Percentiles rank a stretch among this genome's conserved stretches.
phyloP scores from a whole-genome alignment of 2,329 filamentous ascomycete species.

The Ophiostoma australiae region DNA sequence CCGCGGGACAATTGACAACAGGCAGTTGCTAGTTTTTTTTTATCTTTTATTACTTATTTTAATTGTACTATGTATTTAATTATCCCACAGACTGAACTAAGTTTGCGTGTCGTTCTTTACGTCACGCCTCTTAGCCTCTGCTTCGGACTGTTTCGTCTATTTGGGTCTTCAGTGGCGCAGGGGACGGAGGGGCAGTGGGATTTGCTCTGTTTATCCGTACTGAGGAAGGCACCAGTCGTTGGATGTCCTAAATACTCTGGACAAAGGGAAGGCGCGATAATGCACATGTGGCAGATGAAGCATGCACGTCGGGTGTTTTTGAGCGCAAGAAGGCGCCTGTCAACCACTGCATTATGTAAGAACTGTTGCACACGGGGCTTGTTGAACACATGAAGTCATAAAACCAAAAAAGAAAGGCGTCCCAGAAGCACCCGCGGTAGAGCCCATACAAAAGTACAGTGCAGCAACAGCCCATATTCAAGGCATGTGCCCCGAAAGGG shows the following conservation, averaged over 20 bases:
- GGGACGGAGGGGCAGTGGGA: background rate
- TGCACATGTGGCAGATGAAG: background rate
- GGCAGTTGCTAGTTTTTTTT: too few species aligned
- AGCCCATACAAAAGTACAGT: constrained; percentile 5
- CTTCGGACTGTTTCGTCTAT: constrained; percentile 10
- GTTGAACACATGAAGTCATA: background rate
- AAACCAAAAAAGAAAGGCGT: background rate
- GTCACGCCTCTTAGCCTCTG: constrained; percentile 2
- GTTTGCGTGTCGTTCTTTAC: background rate
- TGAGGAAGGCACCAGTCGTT: background rate
- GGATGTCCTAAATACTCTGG: background rate
- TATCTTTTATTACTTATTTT: too few species aligned
- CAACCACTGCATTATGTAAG: background rate
- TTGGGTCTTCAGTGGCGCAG: constrained; percentile 5
- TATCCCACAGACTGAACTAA: background rate
- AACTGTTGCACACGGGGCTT: background rate
- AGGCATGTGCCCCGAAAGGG: background rate
- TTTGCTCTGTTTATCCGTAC: background rate
- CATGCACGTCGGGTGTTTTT: too few species aligned
- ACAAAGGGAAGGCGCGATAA: background rate
- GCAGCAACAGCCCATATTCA: constrained; percentile 2
- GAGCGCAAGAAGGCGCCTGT: background rate
- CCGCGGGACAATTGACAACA: background rate
- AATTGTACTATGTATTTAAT: background rate
- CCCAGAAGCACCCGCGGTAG: background rate